Percentiles rank a stretch among this genome's conserved stretches.
Evolutionary conservation across 202 grass and related monocot species (phyloP).

Genomic region (Musa balbisiana): DNA sequence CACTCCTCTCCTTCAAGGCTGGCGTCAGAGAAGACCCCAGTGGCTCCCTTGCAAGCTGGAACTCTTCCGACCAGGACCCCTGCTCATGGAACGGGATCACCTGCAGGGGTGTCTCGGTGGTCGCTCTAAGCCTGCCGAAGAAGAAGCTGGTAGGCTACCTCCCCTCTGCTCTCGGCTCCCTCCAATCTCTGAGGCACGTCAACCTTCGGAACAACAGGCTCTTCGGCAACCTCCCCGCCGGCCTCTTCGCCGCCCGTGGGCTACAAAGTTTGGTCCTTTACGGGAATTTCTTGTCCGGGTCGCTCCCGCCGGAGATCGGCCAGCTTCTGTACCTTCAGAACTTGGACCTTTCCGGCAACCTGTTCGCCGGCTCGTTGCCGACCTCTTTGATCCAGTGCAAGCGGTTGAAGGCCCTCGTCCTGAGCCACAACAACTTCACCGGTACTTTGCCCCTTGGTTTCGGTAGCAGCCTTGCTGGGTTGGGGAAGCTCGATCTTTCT

Average conservation of each 20-base stretch:
- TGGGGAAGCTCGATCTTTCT: constrained; percentile 75
- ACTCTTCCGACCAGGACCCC: constrained; percentile 45
- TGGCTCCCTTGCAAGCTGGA: constrained; percentile 51
- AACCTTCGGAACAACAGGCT: constrained; percentile 71
- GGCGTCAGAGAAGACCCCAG: constrained; percentile 55
- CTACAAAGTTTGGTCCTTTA: constrained; percentile 87
- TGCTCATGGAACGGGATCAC: constrained; percentile 85
- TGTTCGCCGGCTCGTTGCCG: constrained; percentile 58
- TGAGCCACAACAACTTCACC: constrained; percentile 58
- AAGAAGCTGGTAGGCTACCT: constrained; percentile 51
- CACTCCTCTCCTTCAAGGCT: constrained; percentile 68
- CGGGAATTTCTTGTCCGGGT: constrained; percentile 56
- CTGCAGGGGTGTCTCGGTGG: constrained; percentile 37
- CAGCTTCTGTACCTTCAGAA: constrained; percentile 68
- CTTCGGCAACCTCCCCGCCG: constrained; percentile 42
- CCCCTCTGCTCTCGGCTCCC: constrained; percentile 42
- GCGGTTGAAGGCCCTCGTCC: constrained; percentile 55
- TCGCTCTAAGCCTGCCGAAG: constrained; percentile 61
- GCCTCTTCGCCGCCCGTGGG: constrained; percentile 30
- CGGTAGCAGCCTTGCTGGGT: constrained; percentile 31
- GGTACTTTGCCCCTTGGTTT: constrained; percentile 43
- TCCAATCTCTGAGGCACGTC: constrained; percentile 61
- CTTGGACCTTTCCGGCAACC: constrained; percentile 77
- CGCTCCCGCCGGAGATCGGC: constrained; percentile 50
- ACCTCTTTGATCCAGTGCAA: constrained; percentile 49